Conservation (phyloP, 202 grass and related monocot species). For the Carex arenaria region DNA sequence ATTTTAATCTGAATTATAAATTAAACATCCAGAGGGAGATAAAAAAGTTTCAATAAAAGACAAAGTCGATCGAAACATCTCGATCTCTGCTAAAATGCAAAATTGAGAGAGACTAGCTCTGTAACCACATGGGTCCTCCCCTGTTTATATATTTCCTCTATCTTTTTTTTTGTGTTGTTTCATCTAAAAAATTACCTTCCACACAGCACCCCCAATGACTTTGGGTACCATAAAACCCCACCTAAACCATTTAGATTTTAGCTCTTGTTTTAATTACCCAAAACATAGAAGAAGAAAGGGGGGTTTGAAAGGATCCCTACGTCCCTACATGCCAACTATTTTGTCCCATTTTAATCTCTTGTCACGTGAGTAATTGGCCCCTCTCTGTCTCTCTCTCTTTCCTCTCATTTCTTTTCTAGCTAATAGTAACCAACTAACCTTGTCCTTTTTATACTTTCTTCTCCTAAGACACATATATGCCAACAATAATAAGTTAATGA, state of each 20-base stretch:
- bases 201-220: constrained; percentile 23
- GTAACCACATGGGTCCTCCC: too few species aligned
- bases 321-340: constrained; percentile 11
- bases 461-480: constrained; percentile 26
- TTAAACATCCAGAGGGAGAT: too few species aligned
- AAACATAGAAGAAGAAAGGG: constrained; percentile 8
- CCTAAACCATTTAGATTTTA: constrained; percentile 15
- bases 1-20: too few species aligned
- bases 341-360: constrained; percentile 16
- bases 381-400: neutral
- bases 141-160: neutral
- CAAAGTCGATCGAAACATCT: too few species aligned
- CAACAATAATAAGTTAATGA: constrained; percentile 18
- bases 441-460: constrained; percentile 24
- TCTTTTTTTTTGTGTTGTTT: neutral
- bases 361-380: constrained; percentile 27
- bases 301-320: neutral
- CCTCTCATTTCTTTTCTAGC: neutral
- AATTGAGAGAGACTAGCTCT: too few species aligned
- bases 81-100: too few species aligned
- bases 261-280: constrained; percentile 15
- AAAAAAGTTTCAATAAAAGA: too few species aligned
- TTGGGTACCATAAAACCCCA: constrained; percentile 34
- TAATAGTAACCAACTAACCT: constrained; percentile 27
- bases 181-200: neutral